phyloP scores from a whole-genome alignment of 208 protist genomes.

The Crithidia expoeki region DNA sequence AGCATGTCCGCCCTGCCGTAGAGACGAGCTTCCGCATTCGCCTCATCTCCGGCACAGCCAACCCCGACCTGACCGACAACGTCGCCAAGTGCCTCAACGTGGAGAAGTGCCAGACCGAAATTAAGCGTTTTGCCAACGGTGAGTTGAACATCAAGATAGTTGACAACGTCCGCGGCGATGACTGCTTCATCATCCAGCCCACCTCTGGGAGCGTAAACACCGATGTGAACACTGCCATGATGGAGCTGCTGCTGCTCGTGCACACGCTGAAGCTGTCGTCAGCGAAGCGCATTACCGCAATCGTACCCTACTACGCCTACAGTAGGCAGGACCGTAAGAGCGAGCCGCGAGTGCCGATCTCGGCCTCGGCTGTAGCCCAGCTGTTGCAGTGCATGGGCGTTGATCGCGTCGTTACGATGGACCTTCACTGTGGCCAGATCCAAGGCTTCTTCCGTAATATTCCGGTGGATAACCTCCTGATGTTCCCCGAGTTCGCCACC shows the following conservation, averaged over 20 bases:
- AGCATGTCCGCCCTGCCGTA: slow-evolving; percentile 71
- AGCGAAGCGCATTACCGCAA: slow-evolving; percentile 93
- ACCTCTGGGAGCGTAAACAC: slow-evolving; percentile 70
- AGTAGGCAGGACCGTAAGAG: slow-evolving; percentile 97
- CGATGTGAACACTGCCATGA: slow-evolving; percentile 90
- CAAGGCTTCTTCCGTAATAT: slow-evolving; percentile 97
- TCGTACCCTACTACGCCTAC: slow-evolving; percentile 97
- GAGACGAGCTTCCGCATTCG: slow-evolving; percentile 88
- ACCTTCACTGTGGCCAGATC: slow-evolving; percentile 96
- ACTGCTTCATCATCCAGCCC: slow-evolving; percentile 97
- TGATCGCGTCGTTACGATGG: slow-evolving; percentile 94
- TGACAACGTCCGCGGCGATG: slow-evolving; percentile 94
- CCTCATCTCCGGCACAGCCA: slow-evolving; percentile 86
- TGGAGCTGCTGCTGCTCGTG: slow-evolving; percentile 91
- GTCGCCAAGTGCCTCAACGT: slow-evolving; percentile 83
- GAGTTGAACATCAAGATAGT: slow-evolving; percentile 93
- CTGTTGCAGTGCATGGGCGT: slow-evolving; percentile 93
- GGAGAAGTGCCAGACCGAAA: slow-evolving; percentile 75
- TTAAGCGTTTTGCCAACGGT: slow-evolving; percentile 91
- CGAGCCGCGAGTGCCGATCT: slow-evolving; percentile 95
- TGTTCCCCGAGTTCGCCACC: slow-evolving; percentile 88
- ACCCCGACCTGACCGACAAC: slow-evolving; percentile 80
- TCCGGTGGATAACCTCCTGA: slow-evolving; percentile 94
- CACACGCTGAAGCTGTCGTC: slow-evolving; percentile 91
- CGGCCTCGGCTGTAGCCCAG: slow-evolving; percentile 94